Conservation (phyloP, 176 grass and related monocot genomes). For the Hsuehochloa calcarea region DNA sequence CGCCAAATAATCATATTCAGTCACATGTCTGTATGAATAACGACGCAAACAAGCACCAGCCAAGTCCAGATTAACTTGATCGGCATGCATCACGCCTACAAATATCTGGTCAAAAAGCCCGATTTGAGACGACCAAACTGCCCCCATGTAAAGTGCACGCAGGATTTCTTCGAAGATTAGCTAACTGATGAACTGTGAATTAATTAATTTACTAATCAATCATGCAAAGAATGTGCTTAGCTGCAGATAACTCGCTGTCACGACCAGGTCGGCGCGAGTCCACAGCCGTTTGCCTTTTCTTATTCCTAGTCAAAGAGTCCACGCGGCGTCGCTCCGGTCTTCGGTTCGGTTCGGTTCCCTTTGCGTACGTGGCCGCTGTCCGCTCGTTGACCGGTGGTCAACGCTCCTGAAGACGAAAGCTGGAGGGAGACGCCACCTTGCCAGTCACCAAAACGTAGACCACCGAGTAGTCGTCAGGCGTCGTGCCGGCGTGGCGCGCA, state of each 20-base stretch:
- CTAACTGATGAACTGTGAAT: too few relatives aligned
- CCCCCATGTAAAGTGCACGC: neutral
- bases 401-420: neutral
- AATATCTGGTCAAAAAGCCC: constrained; percentile 19
- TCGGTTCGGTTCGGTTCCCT: neutral
- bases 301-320: constrained; percentile 23
- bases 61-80: neutral
- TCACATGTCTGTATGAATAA: neutral
- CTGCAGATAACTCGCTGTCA: neutral
- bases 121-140: neutral
- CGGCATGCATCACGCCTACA: neutral
- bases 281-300: neutral
- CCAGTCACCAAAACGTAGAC: neutral
- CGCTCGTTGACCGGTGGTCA: constrained; percentile 7
- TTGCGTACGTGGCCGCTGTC: constrained; percentile 3
- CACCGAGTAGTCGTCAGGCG: too few relatives aligned
- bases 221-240: constrained; percentile 34
- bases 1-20: neutral
- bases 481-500: neutral
- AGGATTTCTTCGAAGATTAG: neutral
- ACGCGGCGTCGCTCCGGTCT: neutral
- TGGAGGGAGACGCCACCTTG: neutral
- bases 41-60: neutral
- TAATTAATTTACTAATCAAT: neutral
- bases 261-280: constrained; percentile 17